These are phyloP conservation scores for Pseudogymnoascus sp. DNA, from an alignment of 2,329 filamentous ascomycete species.

Conservation along the genomic window DNA sequence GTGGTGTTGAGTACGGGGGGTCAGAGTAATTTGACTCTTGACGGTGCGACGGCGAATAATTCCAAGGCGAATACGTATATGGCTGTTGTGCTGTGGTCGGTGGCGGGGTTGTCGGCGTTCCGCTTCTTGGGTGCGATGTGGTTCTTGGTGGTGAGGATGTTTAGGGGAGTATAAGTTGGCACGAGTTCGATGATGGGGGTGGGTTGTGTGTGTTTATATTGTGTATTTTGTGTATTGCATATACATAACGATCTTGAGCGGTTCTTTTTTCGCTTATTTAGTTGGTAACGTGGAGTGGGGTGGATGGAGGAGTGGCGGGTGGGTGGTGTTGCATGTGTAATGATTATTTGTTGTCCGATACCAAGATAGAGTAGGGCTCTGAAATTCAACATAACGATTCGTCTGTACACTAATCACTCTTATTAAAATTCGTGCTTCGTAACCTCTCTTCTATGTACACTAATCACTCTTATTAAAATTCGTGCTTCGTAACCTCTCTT, in stretches of 20 bases:
- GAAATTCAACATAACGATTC: background rate
- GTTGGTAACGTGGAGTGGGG: background rate
- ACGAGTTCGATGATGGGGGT: background rate
- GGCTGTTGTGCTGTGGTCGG: constrained; percentile 29
- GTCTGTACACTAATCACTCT: background rate
- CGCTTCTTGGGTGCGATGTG: constrained; percentile 30
- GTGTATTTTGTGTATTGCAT: background rate
- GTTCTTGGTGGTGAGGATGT: constrained; percentile 77
- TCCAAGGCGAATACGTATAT: constrained; percentile 27
- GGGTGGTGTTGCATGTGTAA: background rate
- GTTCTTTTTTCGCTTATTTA: background rate
- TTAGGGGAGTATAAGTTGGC: constrained; percentile 52
- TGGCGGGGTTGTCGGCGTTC: constrained; percentile 27
- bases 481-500: background rate
- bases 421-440: background rate
- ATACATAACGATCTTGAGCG: background rate
- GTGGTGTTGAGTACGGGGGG: constrained; percentile 82
- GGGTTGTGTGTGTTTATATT: background rate
- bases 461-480: background rate
- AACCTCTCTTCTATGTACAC: background rate
- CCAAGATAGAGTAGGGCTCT: background rate
- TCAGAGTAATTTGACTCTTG: constrained; percentile 70
- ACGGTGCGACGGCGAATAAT: constrained; percentile 71
- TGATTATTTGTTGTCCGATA: background rate
- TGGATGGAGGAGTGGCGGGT: background rate